Evolutionary conservation across 768 basidiomycete species (phyloP).

Genomic region (Tricholoma flavovirens): DNA sequence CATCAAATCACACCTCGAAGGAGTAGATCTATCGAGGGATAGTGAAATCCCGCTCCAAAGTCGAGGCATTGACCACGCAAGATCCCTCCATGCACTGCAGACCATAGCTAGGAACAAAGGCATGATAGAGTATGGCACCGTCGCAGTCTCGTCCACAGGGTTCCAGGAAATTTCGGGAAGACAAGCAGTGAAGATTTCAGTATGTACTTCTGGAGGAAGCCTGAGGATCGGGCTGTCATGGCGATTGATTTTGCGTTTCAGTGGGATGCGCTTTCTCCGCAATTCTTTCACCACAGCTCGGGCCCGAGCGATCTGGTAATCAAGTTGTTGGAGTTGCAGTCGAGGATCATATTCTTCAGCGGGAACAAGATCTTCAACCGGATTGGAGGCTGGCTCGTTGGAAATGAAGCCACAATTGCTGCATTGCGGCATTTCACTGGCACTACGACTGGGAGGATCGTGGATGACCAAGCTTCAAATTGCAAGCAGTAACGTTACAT

Average conservation of each 20-base stretch:
- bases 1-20: neutral
- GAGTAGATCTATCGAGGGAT: neutral
- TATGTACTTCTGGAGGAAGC: neutral
- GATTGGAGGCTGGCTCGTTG: neutral
- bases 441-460: too few relatives aligned
- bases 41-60: neutral
- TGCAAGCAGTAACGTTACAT: too few relatives aligned
- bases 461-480: too few relatives aligned
- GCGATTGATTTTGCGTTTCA: neutral
- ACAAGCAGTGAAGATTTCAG: neutral
- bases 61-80: neutral
- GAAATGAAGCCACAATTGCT: neutral
- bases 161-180: neutral
- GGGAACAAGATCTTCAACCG: neutral
- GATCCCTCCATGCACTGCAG: neutral
- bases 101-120: neutral
- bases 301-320: neutral
- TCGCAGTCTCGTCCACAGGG: neutral
- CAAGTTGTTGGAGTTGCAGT: neutral
- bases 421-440: neutral
- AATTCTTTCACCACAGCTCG: neutral
- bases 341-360: neutral
- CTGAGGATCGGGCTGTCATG: neutral
- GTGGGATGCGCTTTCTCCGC: neutral
- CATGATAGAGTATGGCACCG: neutral